Evolutionary conservation across 768 basidiomycete species (phyloP).

Genomic region (Auriscalpium orientale): DNA sequence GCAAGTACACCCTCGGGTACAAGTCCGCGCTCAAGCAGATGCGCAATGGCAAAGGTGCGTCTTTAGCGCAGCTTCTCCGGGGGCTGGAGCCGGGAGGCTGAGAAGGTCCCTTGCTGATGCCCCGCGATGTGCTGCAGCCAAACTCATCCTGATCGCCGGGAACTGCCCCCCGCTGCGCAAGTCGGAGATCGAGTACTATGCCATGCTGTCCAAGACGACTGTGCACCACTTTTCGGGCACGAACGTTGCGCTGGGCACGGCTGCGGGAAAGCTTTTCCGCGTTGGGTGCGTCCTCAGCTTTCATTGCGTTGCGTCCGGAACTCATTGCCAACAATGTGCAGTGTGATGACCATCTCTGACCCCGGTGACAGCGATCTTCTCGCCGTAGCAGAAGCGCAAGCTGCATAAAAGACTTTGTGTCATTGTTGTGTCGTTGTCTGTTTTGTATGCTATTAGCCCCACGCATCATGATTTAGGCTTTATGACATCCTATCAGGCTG

Average conservation of each 20-base stretch:
- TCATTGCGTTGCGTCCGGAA: not conserved
- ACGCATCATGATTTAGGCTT: slow-evolving; percentile 10
- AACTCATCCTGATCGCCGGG: slow-evolving; percentile 96
- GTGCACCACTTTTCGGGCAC: slow-evolving; percentile 98
- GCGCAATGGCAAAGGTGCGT: slow-evolving; percentile 94
- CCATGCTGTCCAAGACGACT: slow-evolving; percentile 98
- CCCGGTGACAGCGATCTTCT: slow-evolving; percentile 96
- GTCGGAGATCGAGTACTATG: slow-evolving; percentile 99
- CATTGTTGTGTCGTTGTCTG: slow-evolving; percentile 5
- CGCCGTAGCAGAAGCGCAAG: slow-evolving; percentile 69
- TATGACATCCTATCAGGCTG: not conserved
- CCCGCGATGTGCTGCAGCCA: slow-evolving; percentile 51
- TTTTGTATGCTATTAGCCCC: slow-evolving; percentile 11
- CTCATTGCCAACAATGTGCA: slow-evolving; percentile 22
- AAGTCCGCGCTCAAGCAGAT: slow-evolving; percentile 98
- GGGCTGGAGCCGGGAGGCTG: slow-evolving; percentile 97
- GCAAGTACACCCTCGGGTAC: slow-evolving; percentile 95
- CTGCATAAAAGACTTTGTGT: slow-evolving; percentile 38
- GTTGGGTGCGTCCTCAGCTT: slow-evolving; percentile 60
- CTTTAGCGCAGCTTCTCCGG: slow-evolving; percentile 42
- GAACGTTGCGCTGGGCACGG: slow-evolving; percentile 97
- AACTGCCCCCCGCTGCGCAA: slow-evolving; percentile 99
- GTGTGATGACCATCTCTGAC: slow-evolving; percentile 96
- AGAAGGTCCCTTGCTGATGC: slow-evolving; percentile 93
- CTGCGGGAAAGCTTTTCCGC: slow-evolving; percentile 98